Conservation (phyloP, 2,329 filamentous ascomycete species). For the Fusarium cyanostomum region DNA sequence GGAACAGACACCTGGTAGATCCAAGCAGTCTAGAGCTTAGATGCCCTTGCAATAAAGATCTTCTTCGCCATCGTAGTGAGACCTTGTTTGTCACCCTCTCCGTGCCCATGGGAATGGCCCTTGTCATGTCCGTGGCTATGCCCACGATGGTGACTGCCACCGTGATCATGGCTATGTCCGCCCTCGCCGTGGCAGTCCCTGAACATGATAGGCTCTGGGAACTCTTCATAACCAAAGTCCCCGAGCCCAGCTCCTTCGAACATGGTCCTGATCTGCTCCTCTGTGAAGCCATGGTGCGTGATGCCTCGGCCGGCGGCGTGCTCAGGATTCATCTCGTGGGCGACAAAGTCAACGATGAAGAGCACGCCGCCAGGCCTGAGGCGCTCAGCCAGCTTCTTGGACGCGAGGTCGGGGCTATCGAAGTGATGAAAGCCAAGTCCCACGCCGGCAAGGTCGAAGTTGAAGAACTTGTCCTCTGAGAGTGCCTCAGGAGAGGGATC, state of each 20-base stretch:
- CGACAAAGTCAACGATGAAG: constrained; percentile 73
- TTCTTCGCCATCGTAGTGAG: constrained; percentile 16
- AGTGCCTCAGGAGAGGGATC: constrained; percentile 64
- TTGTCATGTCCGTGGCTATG: constrained; percentile 10
- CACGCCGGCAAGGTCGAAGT: constrained; percentile 74
- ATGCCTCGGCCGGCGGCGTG: constrained; percentile 59
- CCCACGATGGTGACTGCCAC: constrained; percentile 3
- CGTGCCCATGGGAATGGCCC: constrained; percentile 10
- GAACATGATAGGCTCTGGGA: constrained; percentile 62
- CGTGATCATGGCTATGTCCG: constrained; percentile 12
- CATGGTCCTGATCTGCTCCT: constrained; percentile 65
- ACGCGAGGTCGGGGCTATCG: constrained; percentile 68
- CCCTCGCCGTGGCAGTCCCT: constrained; percentile 15
- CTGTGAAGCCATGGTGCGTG: constrained; percentile 72
- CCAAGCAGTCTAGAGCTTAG: constrained; percentile 45
- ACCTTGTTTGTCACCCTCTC: constrained; percentile 6
- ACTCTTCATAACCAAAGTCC: constrained; percentile 64
- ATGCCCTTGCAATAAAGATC: constrained; percentile 60
- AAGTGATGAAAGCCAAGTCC: constrained; percentile 75
- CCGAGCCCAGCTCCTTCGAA: constrained; percentile 71
- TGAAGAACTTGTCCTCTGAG: constrained; percentile 67
- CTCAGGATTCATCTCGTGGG: constrained; percentile 54
- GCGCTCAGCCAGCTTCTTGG: constrained; percentile 67
- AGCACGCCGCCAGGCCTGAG: constrained; percentile 73
- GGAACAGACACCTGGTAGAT: not conserved